Percentiles rank a stretch among this genome's conserved stretches.
Evolutionary conservation across 371 early-diverging fungal species (phyloP).

Genomic region (Apophysomyces sp.): DNA sequence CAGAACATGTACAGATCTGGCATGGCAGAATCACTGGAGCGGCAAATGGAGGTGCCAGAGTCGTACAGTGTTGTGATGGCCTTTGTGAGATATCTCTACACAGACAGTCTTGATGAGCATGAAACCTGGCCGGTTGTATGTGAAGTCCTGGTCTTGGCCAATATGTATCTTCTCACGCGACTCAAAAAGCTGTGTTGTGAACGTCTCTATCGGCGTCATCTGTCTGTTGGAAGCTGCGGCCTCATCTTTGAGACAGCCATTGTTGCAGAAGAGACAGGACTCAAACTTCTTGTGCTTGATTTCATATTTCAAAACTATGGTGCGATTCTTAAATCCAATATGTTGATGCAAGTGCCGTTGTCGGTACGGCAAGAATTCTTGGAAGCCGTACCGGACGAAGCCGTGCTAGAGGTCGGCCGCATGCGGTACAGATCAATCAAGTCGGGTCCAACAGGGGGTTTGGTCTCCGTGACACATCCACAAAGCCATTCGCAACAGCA

Average conservation of each 20-base stretch:
- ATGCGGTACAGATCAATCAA: not conserved
- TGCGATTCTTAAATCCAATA: conserved; percentile 49
- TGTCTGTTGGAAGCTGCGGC: conserved; percentile 53
- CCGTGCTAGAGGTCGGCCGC: conserved; percentile 30
- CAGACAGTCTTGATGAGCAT: conserved; percentile 50
- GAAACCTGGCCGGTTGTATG: conserved; percentile 46
- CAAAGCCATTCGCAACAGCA: not conserved
- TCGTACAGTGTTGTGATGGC: conserved; percentile 51
- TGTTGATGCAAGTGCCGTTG: conserved; percentile 36
- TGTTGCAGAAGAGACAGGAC: conserved; percentile 50
- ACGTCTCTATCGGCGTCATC: conserved; percentile 43
- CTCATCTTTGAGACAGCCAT: conserved; percentile 57
- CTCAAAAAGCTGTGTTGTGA: conserved; percentile 59
- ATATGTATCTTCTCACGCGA: conserved; percentile 55
- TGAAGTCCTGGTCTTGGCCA: conserved; percentile 57
- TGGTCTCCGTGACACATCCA: not conserved
- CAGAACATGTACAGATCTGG: conserved; percentile 55
- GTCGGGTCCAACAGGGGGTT: not conserved
- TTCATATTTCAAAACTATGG: conserved; percentile 58
- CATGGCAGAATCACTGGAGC: conserved; percentile 56
- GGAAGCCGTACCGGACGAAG: conserved; percentile 44
- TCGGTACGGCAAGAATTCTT: conserved; percentile 29
- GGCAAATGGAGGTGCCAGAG: conserved; percentile 53
- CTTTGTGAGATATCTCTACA: conserved; percentile 63
- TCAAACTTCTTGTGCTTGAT: conserved; percentile 45